These are phyloP conservation scores for Hypsizygus marmoreus DNA, from an alignment of 768 basidiomycete species.

Conservation along the genomic window DNA sequence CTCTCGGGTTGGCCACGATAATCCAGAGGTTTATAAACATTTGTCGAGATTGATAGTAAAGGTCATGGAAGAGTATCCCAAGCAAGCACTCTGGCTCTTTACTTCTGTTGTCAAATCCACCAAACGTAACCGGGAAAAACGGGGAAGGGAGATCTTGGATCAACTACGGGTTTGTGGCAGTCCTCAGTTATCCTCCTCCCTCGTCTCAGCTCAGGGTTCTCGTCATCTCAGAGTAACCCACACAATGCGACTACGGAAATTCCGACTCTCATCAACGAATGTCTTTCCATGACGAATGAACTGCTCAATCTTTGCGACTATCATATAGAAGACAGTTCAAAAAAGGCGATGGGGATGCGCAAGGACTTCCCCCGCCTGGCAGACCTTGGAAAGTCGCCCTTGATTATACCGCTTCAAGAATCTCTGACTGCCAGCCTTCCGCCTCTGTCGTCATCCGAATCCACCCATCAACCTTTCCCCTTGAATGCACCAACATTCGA, in stretches of 20 bases:
- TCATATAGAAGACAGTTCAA: conserved; percentile 40
- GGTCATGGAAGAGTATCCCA: conserved; percentile 83
- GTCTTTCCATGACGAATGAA: conserved; percentile 64
- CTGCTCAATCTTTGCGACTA: conserved; percentile 68
- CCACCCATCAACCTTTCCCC: conserved; percentile 82
- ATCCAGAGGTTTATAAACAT: conserved; percentile 57
- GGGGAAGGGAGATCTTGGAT: conserved; percentile 62
- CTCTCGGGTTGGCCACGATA: conserved; percentile 83
- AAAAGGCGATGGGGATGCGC: conserved; percentile 45
- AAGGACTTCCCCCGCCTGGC: conserved; percentile 60
- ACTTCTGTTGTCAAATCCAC: conserved; percentile 86
- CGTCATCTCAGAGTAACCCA: conserved; percentile 44
- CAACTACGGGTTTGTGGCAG: conserved; percentile 69
- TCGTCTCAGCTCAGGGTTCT: too few species aligned
- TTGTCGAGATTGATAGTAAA: conserved; percentile 66
- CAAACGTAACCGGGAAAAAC: conserved; percentile 54
- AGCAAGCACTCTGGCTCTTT: conserved; percentile 93
- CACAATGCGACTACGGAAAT: conserved; percentile 42
- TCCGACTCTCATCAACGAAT: conserved; percentile 53
- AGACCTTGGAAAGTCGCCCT: conserved; percentile 55
- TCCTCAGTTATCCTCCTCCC: too few species aligned
- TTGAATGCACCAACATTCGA: conserved; percentile 71
- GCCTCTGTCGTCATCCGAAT: conserved; percentile 60
- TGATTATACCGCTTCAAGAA: conserved; percentile 92
- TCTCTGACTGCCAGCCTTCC: conserved; percentile 91